Conservation (phyloP, 1,284 basidiomycete species). For the Porodaedalea pini region DNA sequence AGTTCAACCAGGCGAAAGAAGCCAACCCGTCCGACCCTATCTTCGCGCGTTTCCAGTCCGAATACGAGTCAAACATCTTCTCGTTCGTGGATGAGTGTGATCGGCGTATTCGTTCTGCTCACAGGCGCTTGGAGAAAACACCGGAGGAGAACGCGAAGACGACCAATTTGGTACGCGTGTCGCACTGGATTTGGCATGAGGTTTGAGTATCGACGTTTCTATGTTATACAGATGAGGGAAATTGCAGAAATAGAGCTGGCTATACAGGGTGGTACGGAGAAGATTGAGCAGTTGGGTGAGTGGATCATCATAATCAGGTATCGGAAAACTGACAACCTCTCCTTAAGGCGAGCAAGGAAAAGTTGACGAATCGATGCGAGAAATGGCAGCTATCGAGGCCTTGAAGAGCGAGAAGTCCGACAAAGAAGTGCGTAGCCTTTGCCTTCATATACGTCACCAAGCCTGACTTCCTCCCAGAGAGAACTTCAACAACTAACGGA, state of each 20-base stretch:
- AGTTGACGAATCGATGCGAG: conserved; percentile 97
- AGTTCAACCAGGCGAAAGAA: conserved; percentile 79
- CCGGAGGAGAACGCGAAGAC: conserved; percentile 99
- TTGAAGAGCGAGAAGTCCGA: conserved; percentile 94
- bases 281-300: conserved; percentile 91
- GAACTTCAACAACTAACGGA: conserved; percentile 96
- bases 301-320: conserved; percentile 24
- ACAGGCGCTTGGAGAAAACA: conserved; percentile 95
- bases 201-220: background rate
- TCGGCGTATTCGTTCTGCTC: conserved; percentile 89
- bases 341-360: conserved; percentile 86
- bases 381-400: conserved; percentile 96
- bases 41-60: conserved; percentile 83
- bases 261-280: conserved; percentile 96
- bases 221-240: conserved; percentile 82
- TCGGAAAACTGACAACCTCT: conserved; percentile 19
- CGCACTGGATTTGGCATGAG: background rate
- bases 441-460: conserved; percentile 12
- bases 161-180: conserved; percentile 75
- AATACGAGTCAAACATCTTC: conserved; percentile 95
- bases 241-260: conserved; percentile 99
- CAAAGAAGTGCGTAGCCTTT: conserved; percentile 70
- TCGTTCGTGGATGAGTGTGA: conserved; percentile 98
- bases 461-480: conserved; percentile 45
- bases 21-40: conserved; percentile 73